Evolutionary conservation across 352 stramenopile genomes (phyloP).

Genomic region (Sclerospora graminicola): DNA sequence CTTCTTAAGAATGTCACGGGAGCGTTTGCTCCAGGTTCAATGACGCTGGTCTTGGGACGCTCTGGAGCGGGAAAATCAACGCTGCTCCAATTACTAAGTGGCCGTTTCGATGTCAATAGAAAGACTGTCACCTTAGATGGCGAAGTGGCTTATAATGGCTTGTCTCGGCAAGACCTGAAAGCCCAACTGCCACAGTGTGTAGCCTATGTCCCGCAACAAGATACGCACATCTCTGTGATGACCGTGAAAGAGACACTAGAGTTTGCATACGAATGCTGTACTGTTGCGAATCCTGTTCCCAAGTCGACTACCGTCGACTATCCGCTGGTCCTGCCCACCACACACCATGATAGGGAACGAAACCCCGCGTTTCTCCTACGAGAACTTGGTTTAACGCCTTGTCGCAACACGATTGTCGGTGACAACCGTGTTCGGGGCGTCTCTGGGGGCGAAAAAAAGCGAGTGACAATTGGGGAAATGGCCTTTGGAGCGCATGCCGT

Average conservation of each 20-base stretch:
- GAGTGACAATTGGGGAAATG: conserved; percentile 84
- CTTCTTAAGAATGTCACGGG: conserved; percentile 34
- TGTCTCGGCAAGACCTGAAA: conserved; percentile 16
- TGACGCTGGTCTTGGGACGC: conserved; percentile 40
- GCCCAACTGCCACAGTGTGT: conserved; percentile 32
- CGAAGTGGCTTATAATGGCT: conserved; percentile 36
- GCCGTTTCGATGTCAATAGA: conserved; percentile 13
- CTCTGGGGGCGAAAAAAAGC: conserved; percentile 86
- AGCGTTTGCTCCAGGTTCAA: conserved; percentile 29
- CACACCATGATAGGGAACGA: conserved; percentile 28
- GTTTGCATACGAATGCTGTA: conserved; percentile 85
- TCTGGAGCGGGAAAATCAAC: conserved; percentile 40
- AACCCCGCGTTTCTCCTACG: conserved; percentile 14
- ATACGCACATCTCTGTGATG: conserved; percentile 75
- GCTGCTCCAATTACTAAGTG: conserved; percentile 35
- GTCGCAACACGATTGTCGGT: conserved; percentile 45
- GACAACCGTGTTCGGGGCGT: conserved; percentile 46
- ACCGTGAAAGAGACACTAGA: conserved; percentile 90
- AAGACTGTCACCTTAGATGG: conserved; percentile 18
- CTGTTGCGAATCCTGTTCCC: conserved; percentile 13
- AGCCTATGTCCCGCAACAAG: conserved; percentile 40
- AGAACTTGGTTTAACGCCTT: conserved; percentile 35
- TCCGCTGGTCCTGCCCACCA: conserved; percentile 15
- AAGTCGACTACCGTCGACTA: conserved; percentile 17
- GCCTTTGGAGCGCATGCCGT: conserved; percentile 56